A percentile compares a stretch with the other conserved stretches of the same genome.
phyloP scores from a whole-genome alignment of 2,329 filamentous ascomycete species.

The Amauroascus niger region DNA sequence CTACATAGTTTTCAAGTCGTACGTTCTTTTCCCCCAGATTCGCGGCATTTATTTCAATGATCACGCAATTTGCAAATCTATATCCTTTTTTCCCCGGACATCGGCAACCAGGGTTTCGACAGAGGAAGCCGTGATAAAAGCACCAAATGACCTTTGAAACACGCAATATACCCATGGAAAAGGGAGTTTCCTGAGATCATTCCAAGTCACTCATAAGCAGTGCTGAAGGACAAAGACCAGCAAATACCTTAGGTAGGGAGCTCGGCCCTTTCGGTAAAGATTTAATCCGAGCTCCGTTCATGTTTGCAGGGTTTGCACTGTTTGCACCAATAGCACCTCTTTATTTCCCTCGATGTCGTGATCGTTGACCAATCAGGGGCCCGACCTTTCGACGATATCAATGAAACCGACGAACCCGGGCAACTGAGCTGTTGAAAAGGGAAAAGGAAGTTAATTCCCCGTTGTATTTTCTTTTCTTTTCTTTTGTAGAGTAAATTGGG shows the following conservation, averaged over 20 bases:
- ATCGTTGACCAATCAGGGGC: conserved; percentile 33
- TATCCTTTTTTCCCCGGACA: background rate
- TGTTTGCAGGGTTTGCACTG: conserved; percentile 14
- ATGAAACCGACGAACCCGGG: background rate
- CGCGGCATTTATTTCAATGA: conserved; percentile 1
- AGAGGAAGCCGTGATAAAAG: background rate
- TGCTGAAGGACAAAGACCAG: too few species aligned
- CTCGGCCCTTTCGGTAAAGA: background rate
- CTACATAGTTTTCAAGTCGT: background rate
- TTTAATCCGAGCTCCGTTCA: background rate
- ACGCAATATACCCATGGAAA: too few species aligned
- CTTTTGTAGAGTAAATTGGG: background rate
- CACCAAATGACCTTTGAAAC: background rate
- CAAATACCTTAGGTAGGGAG: too few species aligned
- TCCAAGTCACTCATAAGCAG: too few species aligned
- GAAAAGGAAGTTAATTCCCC: background rate
- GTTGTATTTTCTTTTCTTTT: background rate
- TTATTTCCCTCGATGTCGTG: conserved; percentile 34
- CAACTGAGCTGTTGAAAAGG: background rate
- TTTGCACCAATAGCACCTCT: conserved; percentile 12
- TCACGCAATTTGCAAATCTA: conserved; percentile 4
- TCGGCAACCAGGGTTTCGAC: background rate
- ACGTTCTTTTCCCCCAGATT: background rate
- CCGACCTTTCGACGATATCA: conserved; percentile 16
- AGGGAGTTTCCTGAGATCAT: too few species aligned